A percentile compares a stretch with the other conserved stretches of the same genome.
Conservation (phyloP, 1,139 yeast species). For the Taiozyma sp. region DNA sequence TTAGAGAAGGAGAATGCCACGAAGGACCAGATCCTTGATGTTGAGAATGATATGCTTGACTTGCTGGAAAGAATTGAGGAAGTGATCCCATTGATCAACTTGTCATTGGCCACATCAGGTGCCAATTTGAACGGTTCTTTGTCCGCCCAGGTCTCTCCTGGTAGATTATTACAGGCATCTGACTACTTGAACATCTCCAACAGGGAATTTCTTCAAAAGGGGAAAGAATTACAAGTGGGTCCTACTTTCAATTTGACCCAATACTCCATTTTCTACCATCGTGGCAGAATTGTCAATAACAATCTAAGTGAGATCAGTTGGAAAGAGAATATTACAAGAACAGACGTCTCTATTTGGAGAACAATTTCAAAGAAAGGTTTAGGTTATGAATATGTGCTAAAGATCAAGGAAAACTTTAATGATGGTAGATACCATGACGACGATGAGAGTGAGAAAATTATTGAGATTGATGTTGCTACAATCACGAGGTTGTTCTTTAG, state of each 20-base stretch:
- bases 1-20: slow-evolving; percentile 21
- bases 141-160: slow-evolving; percentile 58
- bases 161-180: slow-evolving; percentile 63
- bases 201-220: slow-evolving; percentile 14
- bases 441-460: slow-evolving; percentile 36
- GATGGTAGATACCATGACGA: slow-evolving; percentile 75
- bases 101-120: slow-evolving; percentile 69
- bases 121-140: slow-evolving; percentile 52
- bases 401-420: slow-evolving; percentile 55
- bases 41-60: slow-evolving; percentile 45
- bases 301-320: slow-evolving; percentile 48
- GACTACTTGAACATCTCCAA: slow-evolving; percentile 42
- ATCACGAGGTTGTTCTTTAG: slow-evolving; percentile 62
- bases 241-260: slow-evolving; percentile 56
- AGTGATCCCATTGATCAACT: slow-evolving; percentile 63
- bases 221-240: slow-evolving; percentile 40
- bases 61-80: slow-evolving; percentile 56
- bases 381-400: slow-evolving; percentile 40
- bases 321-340: slow-evolving; percentile 71
- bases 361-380: slow-evolving; percentile 10
- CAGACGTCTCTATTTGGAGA: slow-evolving; percentile 41
- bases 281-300: slow-evolving; percentile 37
- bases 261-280: slow-evolving; percentile 64
- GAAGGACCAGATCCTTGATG: slow-evolving; percentile 41
- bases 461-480: slow-evolving; percentile 35